A percentile compares a stretch with the other conserved stretches of the same genome.
Evolutionary conservation across 2,329 filamentous ascomycete species (phyloP).

Genomic region (Alternaria sp.): DNA sequence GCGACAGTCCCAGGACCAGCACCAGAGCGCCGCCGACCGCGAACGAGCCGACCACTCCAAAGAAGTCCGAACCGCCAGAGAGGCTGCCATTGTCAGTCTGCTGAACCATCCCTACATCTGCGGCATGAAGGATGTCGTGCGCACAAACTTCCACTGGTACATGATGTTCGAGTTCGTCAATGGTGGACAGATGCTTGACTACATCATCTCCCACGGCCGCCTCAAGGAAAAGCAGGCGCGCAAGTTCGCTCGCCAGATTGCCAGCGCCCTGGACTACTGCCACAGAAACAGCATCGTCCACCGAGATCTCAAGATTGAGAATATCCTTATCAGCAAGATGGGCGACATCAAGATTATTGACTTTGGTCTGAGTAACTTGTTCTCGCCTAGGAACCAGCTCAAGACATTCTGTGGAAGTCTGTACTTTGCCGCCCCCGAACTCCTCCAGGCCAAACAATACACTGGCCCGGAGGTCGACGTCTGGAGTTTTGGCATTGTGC

Average conservation of each 20-base stretch:
- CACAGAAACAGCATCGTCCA: conserved; percentile 98
- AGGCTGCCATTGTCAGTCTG: conserved; percentile 94
- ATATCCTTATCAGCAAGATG: conserved; percentile 98
- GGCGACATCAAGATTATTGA: conserved; percentile 99
- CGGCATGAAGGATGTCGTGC: conserved; percentile 91
- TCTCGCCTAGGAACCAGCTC: conserved; percentile 80
- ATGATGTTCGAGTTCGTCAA: conserved; percentile 99
- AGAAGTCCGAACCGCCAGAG: conserved; percentile 90
- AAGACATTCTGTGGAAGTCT: conserved; percentile 98
- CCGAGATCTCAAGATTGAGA: conserved; percentile 97
- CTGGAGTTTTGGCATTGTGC: conserved; percentile 98
- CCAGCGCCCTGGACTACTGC: conserved; percentile 94
- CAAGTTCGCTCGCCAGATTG: conserved; percentile 97
- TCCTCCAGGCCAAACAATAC: conserved; percentile 92
- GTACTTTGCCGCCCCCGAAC: conserved; percentile 95
- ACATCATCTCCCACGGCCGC: conserved; percentile 97
- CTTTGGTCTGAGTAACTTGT: conserved; percentile 96
- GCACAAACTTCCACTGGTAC: conserved; percentile 98
- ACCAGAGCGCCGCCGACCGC: conserved; percentile 72
- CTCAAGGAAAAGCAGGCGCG: conserved; percentile 98
- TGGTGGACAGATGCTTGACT: conserved; percentile 98
- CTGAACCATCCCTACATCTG: conserved; percentile 96
- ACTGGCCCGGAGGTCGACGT: conserved; percentile 96
- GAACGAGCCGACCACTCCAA: conserved; percentile 95
- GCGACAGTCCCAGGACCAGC: conserved; percentile 85